These are phyloP conservation scores for Sporobolomyces roseus DNA, from an alignment of 768 basidiomycete genomes.

Conservation along the genomic window DNA sequence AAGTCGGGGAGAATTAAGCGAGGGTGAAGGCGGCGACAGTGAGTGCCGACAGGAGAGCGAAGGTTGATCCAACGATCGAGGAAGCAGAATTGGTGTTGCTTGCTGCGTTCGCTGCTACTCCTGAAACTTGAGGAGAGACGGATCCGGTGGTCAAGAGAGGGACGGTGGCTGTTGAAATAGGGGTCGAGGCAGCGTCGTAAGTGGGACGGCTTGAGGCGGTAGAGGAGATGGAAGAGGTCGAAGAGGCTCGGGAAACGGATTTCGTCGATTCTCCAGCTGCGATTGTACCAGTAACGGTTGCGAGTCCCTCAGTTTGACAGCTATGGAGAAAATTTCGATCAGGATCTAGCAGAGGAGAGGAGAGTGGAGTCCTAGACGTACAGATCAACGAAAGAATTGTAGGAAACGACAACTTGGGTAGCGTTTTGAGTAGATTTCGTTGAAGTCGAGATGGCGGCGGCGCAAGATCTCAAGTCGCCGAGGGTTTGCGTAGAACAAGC, in stretches of 20 bases:
- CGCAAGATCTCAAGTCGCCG: constrained; percentile 27
- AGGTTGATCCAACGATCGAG: background rate
- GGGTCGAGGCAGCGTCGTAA: constrained; percentile 12
- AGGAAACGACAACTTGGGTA: constrained; percentile 29
- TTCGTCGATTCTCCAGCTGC: constrained; percentile 29
- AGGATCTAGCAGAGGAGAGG: too few relatives aligned
- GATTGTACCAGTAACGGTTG: constrained; percentile 35
- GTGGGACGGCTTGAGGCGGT: background rate
- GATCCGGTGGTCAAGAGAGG: constrained; percentile 12
- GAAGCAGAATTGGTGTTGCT: background rate
- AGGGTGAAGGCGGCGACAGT: background rate
- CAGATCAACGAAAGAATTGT: constrained; percentile 40
- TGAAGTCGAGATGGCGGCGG: constrained; percentile 29
- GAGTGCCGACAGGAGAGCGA: constrained; percentile 1
- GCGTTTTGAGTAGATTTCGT: constrained; percentile 1
- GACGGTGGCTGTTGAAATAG: constrained; percentile 29
- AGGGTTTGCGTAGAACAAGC: constrained; percentile 32
- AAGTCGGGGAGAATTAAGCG: background rate
- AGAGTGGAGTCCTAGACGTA: too few relatives aligned
- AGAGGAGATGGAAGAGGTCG: background rate
- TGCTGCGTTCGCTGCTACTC: constrained; percentile 1
- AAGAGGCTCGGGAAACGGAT: constrained; percentile 9
- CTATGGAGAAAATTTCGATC: too few relatives aligned
- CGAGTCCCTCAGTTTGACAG: constrained; percentile 35
- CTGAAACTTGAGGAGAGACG: constrained; percentile 7